phyloP scores from a whole-genome alignment of 495 filamentous ascomycete species.

The Penicillium ucsense region DNA sequence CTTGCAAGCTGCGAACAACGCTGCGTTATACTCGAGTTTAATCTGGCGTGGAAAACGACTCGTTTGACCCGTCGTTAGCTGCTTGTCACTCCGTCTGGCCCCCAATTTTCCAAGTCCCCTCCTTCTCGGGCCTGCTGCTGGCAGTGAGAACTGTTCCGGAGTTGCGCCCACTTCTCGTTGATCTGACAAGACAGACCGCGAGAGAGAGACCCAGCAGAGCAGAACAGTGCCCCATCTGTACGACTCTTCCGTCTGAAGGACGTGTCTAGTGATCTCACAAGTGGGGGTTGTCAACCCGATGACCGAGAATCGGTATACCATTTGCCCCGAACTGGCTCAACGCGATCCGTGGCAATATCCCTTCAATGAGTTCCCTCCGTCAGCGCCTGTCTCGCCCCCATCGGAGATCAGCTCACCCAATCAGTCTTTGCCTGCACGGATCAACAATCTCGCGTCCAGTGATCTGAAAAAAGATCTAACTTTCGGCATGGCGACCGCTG shows the following conservation, averaged over 20 bases:
- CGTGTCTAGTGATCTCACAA: no score
- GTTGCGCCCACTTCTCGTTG: no score
- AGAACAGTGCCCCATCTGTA: background rate
- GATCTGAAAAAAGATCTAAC: background rate
- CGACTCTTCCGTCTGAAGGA: background rate
- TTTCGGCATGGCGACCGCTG: background rate
- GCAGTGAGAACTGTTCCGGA: no score
- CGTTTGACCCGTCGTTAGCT: no score
- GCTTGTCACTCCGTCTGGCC: no score
- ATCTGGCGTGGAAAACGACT: no score
- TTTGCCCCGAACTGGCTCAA: constrained; percentile 4
- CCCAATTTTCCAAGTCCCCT: no score
- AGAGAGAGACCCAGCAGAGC: no score
- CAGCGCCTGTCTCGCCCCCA: constrained; percentile 11
- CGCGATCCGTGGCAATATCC: background rate
- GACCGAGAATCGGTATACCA: constrained; percentile 10
- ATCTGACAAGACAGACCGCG: no score
- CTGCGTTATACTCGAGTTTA: no score
- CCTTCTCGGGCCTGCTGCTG: no score
- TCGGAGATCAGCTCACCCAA: constrained; percentile 8
- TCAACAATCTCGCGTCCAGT: background rate
- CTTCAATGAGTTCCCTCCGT: constrained; percentile 11
- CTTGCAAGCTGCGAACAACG: no score
- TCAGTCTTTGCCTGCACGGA: constrained; percentile 7
- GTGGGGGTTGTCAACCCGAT: background rate